These are phyloP conservation scores for Avena sativa DNA, from an alignment of 176 grass and related monocot species.

Conservation along the genomic window DNA sequence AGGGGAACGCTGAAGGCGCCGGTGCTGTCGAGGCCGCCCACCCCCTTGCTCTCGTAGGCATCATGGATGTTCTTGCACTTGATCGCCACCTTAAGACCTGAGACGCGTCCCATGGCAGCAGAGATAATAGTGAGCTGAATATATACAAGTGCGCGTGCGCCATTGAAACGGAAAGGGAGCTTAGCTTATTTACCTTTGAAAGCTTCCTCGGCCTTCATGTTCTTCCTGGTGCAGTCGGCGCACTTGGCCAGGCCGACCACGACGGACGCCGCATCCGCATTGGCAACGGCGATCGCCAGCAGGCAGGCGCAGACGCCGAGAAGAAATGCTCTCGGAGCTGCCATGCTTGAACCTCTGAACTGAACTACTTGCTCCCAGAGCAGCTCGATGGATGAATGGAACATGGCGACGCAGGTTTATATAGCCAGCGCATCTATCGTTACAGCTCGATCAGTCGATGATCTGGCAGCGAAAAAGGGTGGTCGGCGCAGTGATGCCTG, in stretches of 20 bases:
- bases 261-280: not conserved
- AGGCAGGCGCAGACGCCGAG: not conserved
- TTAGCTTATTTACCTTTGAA: not conserved
- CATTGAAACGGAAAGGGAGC: not conserved
- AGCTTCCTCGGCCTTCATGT: conserved; percentile 16
- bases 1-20: conserved; percentile 45
- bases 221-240: conserved; percentile 11
- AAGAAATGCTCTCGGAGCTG: not conserved
- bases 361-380: not conserved
- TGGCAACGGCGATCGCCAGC: not conserved
- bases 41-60: not conserved
- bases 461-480: not conserved
- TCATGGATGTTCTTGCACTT: conserved; percentile 12
- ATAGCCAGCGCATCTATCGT: not conserved
- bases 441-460: not conserved
- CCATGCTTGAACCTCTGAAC: not conserved
- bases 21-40: conserved; percentile 9
- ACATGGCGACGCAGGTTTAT: not conserved
- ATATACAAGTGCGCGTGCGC: not conserved
- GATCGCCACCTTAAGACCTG: conserved; percentile 21
- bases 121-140: not conserved
- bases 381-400: not conserved
- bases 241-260: conserved; percentile 9
- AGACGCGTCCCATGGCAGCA: not conserved
- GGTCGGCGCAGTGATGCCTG: not conserved